Evolutionary conservation across 2,329 filamentous ascomycete species (phyloP).

Genomic region (Phyllosticta citribraziliensis): DNA sequence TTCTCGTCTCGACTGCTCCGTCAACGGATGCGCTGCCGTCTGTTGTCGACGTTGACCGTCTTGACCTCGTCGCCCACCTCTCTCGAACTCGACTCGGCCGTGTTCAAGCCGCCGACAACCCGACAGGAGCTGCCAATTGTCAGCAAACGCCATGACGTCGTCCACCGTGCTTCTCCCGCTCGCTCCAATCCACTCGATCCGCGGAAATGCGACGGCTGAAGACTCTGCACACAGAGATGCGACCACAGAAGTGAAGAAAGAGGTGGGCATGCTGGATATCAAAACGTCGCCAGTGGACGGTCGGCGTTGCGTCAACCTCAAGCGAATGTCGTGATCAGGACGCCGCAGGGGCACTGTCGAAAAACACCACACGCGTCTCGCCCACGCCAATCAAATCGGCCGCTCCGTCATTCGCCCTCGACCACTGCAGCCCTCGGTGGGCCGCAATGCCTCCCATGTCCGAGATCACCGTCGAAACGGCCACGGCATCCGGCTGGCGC

Average conservation of each 20-base stretch:
- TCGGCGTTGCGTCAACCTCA: background rate
- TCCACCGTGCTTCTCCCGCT: too few species aligned
- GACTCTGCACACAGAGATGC: too few species aligned
- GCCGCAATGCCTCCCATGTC: background rate
- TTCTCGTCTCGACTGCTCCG: background rate
- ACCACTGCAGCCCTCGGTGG: background rate
- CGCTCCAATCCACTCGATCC: too few species aligned
- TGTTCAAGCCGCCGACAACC: too few species aligned
- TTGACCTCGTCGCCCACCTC: background rate
- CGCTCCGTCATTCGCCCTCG: background rate
- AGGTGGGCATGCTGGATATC: background rate
- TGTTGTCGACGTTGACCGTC: background rate
- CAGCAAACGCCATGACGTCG: too few species aligned
- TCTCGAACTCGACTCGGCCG: too few species aligned
- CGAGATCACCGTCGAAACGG: background rate
- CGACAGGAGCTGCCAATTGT: too few species aligned
- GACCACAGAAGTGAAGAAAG: too few species aligned
- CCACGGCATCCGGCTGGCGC: background rate
- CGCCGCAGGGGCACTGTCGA: constrained; percentile 1
- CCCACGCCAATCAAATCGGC: constrained; percentile 5
- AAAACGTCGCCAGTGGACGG: background rate
- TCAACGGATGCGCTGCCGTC: background rate
- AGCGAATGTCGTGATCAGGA: constrained; percentile 9
- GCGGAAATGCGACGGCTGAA: too few species aligned
- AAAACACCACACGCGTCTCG: background rate